Conservation (phyloP, 176 grass and related monocot species). For the Canna indica region DNA sequence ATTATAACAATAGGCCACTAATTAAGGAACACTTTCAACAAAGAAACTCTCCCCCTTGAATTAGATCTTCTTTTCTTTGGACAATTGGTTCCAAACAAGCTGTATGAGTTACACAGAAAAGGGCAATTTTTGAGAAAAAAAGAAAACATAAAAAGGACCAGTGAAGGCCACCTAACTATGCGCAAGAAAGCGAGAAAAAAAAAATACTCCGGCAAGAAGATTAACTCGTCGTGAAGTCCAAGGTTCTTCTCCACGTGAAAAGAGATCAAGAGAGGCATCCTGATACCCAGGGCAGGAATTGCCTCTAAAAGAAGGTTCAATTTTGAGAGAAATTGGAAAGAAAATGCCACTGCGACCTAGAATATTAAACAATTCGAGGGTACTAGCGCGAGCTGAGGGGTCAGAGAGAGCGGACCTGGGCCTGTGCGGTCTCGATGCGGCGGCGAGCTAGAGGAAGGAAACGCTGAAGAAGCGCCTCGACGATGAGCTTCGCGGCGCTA, state of each 20-base stretch:
- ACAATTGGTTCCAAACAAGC: too few relatives aligned
- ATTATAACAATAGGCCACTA: too few relatives aligned
- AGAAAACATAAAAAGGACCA: background rate
- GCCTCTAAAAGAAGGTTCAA: background rate
- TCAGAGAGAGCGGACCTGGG: slow-evolving; percentile 38
- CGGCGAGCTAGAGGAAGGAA: slow-evolving; percentile 94
- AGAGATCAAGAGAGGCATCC: background rate
- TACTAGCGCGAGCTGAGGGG: background rate
- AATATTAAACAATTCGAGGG: background rate
- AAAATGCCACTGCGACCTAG: background rate
- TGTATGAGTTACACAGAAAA: background rate
- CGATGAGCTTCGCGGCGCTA: slow-evolving; percentile 87
- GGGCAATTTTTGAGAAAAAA: background rate
- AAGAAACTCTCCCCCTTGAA: too few relatives aligned
- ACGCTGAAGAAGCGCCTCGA: slow-evolving; percentile 88
- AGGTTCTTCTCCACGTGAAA: background rate
- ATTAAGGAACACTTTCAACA: too few relatives aligned
- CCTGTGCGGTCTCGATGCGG: slow-evolving; percentile 98
- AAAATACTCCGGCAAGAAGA: background rate
- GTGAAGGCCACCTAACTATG: background rate
- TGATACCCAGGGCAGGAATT: background rate
- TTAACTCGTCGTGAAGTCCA: too few relatives aligned
- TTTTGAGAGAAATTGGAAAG: background rate
- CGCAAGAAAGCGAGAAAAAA: background rate
- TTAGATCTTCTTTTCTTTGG: too few relatives aligned